These are phyloP conservation scores for Magnolia kwangsiensis DNA, from an alignment of 164 flowering plant species.

Conservation along the genomic window DNA sequence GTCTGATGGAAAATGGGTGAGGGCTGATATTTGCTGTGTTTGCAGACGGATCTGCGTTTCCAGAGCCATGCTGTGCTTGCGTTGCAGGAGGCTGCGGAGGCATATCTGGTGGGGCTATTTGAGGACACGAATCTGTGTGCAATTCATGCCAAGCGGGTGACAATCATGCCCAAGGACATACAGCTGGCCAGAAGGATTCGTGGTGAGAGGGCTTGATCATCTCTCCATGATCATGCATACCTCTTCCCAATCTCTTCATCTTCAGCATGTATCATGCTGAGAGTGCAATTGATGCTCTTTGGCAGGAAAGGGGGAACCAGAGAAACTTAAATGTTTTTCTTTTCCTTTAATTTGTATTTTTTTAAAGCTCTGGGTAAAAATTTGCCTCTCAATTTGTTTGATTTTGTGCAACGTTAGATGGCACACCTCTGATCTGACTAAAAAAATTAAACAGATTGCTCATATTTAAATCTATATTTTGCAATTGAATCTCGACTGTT, in stretches of 20 bases:
- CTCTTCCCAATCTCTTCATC: neutral
- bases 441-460: no score
- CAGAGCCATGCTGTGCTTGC: conserved; percentile 30
- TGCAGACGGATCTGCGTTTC: conserved; percentile 25
- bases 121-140: conserved; percentile 25
- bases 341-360: no score
- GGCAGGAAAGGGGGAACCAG: neutral
- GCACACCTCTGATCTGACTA: no score
- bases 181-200: conserved; percentile 16
- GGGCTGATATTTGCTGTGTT: neutral
- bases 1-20: neutral
- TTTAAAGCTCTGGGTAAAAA: no score
- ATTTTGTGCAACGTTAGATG: no score
- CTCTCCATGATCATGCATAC: neutral
- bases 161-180: conserved; percentile 19
- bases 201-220: conserved; percentile 37
- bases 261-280: neutral
- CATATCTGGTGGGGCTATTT: conserved; percentile 24
- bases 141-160: conserved; percentile 19
- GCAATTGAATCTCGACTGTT: no score
- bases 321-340: no score
- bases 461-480: no score
- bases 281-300: neutral
- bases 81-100: conserved; percentile 28
- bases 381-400: no score